Evolutionary conservation across 352 stramenopile species (phyloP), one percentile per base, ranked within the genome.

Genomic region (Pythium oligandrum): DNA sequence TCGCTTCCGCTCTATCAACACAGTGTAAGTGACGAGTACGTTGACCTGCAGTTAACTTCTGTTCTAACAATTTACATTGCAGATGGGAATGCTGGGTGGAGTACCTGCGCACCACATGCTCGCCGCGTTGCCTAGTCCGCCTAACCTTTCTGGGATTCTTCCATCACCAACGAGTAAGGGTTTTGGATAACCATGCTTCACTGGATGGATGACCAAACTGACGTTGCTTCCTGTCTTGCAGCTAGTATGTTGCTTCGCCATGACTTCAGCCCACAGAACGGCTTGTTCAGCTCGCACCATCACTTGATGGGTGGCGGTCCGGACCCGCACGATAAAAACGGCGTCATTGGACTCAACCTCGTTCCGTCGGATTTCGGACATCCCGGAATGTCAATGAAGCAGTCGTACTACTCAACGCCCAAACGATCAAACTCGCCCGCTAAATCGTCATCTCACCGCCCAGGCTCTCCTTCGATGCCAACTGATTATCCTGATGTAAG

Each of bases 111-210:
- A 84, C 43, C 67, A 81, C 62, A 86, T 89, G 71, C 56, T 86
- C 12, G 48, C 64, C 2, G 67, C 70, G 32, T 57, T 89, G 3
- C 72, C 75, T n/a, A 89, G 75, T 57, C 75, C 78, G 11, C 73
- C 78, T 3, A 87, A 84, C 44, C 69, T 89, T 35, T 75, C 78
- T 10, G 73, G 75, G 7, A 87, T 89, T 49, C 50, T 89, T 12
- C 75, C 73, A 43, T 89, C 78, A 34, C 78, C 78, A 59, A 89
- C 78, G 10, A 89, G 78, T 89, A 78, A 33, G 75, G 73, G 53
- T 48, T 56, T n/a, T n/a, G n/a, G n/a, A 26, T 33, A 17, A 2
- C 6, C 17, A 37, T 43, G 10, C 32, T 32, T 31, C 30, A 26
- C 17, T 26, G 17, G 1, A 40, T 31, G 4, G 32, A 45, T 4